Conservation (phyloP, 2,329 filamentous ascomycete species). For the Alternaria brassicae region DNA sequence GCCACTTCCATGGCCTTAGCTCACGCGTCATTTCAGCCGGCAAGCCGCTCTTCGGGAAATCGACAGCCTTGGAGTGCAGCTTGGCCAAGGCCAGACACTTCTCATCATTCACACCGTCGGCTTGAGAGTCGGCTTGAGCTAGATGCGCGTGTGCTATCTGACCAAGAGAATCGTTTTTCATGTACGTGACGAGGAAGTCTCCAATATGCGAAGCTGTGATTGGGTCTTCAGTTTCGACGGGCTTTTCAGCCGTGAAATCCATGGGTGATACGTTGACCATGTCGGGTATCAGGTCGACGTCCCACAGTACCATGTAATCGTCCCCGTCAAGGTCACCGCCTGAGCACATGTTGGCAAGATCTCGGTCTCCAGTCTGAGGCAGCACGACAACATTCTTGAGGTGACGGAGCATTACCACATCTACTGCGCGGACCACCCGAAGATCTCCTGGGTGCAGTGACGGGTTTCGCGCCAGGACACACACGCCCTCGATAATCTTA, state of each 20-base stretch:
- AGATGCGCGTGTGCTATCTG: slow-evolving; percentile 84
- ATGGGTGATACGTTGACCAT: slow-evolving; percentile 79
- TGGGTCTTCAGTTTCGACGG: slow-evolving; percentile 63
- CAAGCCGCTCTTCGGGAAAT: slow-evolving; percentile 90
- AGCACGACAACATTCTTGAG: slow-evolving; percentile 88
- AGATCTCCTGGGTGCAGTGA: slow-evolving; percentile 94
- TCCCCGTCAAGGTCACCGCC: slow-evolving; percentile 96
- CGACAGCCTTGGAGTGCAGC: slow-evolving; percentile 89
- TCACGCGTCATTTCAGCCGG: slow-evolving; percentile 71
- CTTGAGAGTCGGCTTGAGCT: slow-evolving; percentile 71
- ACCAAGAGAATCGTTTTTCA: slow-evolving; percentile 86
- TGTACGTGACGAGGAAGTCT: slow-evolving; percentile 87
- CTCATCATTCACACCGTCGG: slow-evolving; percentile 68
- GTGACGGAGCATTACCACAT: slow-evolving; percentile 75
- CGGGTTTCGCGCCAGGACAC: slow-evolving; percentile 87
- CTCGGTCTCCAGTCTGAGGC: slow-evolving; percentile 80
- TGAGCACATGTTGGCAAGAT: slow-evolving; percentile 92
- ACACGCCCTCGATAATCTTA: slow-evolving; percentile 75
- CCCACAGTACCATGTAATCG: slow-evolving; percentile 95
- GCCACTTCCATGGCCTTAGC: slow-evolving; percentile 71
- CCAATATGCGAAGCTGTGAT: slow-evolving; percentile 78
- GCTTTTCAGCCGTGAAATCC: slow-evolving; percentile 70
- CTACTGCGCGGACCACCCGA: slow-evolving; percentile 82
- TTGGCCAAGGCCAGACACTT: slow-evolving; percentile 75
- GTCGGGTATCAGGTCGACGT: slow-evolving; percentile 68